Evolutionary conservation across 441 rosid genomes (phyloP).

Genomic region (Populus hybrid): DNA sequence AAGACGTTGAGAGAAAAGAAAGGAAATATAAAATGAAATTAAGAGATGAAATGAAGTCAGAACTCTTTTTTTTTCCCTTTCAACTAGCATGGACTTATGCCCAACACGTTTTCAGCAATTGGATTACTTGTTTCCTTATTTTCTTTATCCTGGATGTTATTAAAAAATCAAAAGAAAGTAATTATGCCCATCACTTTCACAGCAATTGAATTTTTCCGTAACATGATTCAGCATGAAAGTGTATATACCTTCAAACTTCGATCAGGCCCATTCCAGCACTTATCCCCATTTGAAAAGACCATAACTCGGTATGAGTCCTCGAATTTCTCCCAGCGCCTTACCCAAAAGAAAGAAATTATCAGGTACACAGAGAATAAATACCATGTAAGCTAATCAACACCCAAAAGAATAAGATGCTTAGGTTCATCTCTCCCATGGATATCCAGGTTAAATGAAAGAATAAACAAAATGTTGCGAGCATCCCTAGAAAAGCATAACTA

Average conservation of each 20-base stretch:
- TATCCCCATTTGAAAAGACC: constrained; percentile 79
- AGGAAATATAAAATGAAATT: not conserved
- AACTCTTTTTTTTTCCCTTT: not conserved
- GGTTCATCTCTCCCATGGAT: not conserved
- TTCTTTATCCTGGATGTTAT: not conserved
- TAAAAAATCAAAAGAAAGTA: not conserved
- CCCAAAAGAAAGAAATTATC: not conserved
- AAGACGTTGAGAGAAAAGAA: not conserved
- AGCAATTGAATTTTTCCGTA: not conserved
- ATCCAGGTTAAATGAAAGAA: not conserved
- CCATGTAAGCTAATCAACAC: not conserved
- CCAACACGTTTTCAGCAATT: not conserved
- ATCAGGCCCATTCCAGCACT: constrained; percentile 97
- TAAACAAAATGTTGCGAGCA: not conserved
- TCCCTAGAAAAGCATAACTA: not conserved
- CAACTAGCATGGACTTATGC: not conserved
- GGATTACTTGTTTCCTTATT: not conserved
- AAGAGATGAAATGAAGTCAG: not conserved
- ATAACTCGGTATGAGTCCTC: constrained; percentile 62
- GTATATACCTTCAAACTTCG: constrained; percentile 75
- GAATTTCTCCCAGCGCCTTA: constrained; percentile 82
- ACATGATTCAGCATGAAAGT: not conserved
- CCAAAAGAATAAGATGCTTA: not conserved
- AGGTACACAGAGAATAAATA: not conserved
- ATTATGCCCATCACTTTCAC: too few species aligned